Conservation (phyloP, 768 basidiomycete species). For the Obba rivulosa region DNA sequence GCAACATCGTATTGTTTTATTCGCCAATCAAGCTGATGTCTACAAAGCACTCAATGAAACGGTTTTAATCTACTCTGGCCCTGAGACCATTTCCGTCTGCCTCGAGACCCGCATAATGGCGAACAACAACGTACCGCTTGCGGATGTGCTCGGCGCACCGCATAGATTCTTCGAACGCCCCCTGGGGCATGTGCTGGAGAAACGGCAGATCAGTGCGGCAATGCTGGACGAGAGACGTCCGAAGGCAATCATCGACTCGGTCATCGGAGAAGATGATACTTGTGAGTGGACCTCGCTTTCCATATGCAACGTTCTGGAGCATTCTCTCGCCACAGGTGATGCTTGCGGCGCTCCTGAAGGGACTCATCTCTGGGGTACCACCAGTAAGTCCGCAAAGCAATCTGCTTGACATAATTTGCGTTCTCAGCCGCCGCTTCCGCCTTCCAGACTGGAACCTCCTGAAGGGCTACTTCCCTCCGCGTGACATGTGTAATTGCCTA, state of each 20-base stretch:
- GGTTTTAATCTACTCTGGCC: too few species aligned
- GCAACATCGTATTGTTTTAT: too few species aligned
- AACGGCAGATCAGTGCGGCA: not conserved
- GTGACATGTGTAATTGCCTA: not conserved
- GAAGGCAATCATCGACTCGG: slow-evolving; percentile 16
- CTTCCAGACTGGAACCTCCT: slow-evolving; percentile 12
- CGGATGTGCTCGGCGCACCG: not conserved
- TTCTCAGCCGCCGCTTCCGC: not conserved
- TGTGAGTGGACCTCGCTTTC: slow-evolving; percentile 15
- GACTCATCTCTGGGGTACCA: slow-evolving; percentile 19
- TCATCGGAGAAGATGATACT: slow-evolving; percentile 13
- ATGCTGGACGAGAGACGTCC: not conserved
- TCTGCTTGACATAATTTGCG: not conserved
- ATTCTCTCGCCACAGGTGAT: slow-evolving; percentile 1
- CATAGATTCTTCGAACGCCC: not conserved
- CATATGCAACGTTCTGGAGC: not conserved
- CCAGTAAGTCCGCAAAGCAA: slow-evolving; percentile 19
- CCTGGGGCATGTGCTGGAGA: not conserved
- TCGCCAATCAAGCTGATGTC: too few species aligned
- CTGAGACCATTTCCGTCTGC: too few species aligned
- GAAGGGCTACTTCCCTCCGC: not conserved
- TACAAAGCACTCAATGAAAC: too few species aligned
- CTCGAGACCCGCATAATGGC: too few species aligned
- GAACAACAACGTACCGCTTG: not conserved
- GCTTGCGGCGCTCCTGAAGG: slow-evolving; percentile 10